Base-by-base conservation (phyloP, 345 rosid species). In the Jatropha curcas region DNA sequence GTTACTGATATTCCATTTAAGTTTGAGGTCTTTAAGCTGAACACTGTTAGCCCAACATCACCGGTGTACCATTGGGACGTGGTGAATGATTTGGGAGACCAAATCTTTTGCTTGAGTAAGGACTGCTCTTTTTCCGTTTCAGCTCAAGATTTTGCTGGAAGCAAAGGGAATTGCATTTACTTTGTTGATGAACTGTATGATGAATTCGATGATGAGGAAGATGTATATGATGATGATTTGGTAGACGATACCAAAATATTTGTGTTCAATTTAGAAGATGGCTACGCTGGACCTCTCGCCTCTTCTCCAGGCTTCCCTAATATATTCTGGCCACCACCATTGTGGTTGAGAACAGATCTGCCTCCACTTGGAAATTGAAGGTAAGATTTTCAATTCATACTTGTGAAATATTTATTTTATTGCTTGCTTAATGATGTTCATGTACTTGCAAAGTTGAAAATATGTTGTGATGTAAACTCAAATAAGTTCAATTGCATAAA, bases 271-370 rank as follows among this genome's bases (percentile, higher is more conserved):
- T 41, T 79, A 3, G 68, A 20, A 59, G 68, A 70, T 17, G 39
- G 39, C 0, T 11, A 24, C 7, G 7, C 2, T 17, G 34, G 0
- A 11, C 71, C 82, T 58, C 61, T 74, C 17, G 4, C 19, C 10
- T 7, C 25, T 39, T 50, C 43, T 33, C 75, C 75, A 0, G 33
- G 31, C 10, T 25, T 57, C 19, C 11, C 33, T 46, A 35, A 55
- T 30, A n/a, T 74, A 22, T 79, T 79, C 46, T 79, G 75, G 69
- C 78, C 78, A 17, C 78, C 68, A 5, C 78, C 75, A n/a, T 19
- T 58, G 16, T 77, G 76, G 77, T 58, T 72, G 72, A 35, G 3
- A 13, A 8, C 48, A 8, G 11, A 4, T 52, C 57, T 10, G 3
- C 2, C 58, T 53, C 9, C 58, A 53, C 9, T 30, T 22, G 28